phyloP scores from a whole-genome alignment of 345 rosid genomes.

The Barbarea vulgaris region DNA sequence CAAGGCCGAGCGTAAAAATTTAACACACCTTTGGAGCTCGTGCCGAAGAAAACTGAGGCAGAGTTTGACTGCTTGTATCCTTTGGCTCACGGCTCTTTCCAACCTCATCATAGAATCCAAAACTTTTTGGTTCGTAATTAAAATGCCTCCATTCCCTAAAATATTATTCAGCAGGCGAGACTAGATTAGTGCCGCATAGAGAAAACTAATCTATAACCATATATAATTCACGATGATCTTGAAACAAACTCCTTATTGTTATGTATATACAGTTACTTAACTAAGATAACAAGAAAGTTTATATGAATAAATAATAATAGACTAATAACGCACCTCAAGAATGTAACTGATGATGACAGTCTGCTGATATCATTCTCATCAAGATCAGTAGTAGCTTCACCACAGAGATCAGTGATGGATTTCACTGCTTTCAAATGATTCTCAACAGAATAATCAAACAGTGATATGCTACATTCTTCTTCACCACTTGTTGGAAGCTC shows the following conservation, averaged over 20 bases:
- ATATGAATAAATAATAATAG: not conserved
- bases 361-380: conserved; percentile 44
- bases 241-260: not conserved
- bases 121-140: conserved; percentile 48
- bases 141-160: conserved; percentile 74
- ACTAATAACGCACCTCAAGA: conserved; percentile 57
- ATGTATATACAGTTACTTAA: not conserved
- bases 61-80: conserved; percentile 34
- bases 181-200: not conserved
- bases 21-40: conserved; percentile 63
- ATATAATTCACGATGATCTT: not conserved
- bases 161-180: not conserved
- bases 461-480: conserved; percentile 50
- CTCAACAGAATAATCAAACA: conserved; percentile 66
- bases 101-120: conserved; percentile 56
- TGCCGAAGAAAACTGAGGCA: conserved; percentile 89
- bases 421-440: conserved; percentile 67
- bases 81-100: conserved; percentile 28
- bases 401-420: conserved; percentile 56
- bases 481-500: conserved; percentile 22
- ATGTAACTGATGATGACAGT: conserved; percentile 59
- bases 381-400: conserved; percentile 43
- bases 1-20: not conserved
- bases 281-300: not conserved
- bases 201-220: not conserved